These are phyloP conservation scores for Scheffersomyces insectosa DNA, from an alignment of 1,139 yeast genomes.

Conservation along the genomic window DNA sequence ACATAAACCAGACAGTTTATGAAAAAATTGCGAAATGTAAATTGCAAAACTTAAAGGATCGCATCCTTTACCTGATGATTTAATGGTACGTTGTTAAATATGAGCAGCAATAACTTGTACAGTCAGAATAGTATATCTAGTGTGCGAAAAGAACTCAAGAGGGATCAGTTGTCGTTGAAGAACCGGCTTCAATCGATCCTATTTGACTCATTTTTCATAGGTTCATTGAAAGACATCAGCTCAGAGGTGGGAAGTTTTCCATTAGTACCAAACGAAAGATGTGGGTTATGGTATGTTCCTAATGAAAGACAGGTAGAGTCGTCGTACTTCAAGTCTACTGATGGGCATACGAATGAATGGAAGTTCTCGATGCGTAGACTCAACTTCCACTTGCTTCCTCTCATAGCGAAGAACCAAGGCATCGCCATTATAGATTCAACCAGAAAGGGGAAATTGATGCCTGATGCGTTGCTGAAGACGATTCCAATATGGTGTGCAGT, in stretches of 20 bases:
- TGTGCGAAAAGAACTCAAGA: conserved; percentile 41
- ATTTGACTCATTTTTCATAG: conserved; percentile 50
- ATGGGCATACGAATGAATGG: conserved; percentile 86
- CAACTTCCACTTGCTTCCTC: conserved; percentile 66
- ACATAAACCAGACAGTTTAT: not conserved
- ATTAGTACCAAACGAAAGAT: conserved; percentile 73
- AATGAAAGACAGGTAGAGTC: conserved; percentile 43
- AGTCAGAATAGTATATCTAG: conserved; percentile 16
- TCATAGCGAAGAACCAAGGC: conserved; percentile 45
- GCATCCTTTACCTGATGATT: not conserved
- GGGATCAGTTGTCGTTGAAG: conserved; percentile 54
- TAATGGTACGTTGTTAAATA: conserved; percentile 4
- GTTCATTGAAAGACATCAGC: conserved; percentile 7
- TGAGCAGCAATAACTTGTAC: conserved; percentile 1
- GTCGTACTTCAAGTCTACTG: conserved; percentile 85
- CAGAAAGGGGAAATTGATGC: conserved; percentile 76
- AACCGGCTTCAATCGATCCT: conserved; percentile 73
- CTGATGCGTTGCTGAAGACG: conserved; percentile 85
- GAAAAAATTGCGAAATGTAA: not conserved
- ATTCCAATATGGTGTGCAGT: conserved; percentile 93
- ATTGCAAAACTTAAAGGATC: not conserved
- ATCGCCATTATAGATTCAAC: conserved; percentile 79
- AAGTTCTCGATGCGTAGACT: conserved; percentile 69
- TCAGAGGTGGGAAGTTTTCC: conserved; percentile 28
- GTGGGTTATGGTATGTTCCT: conserved; percentile 84